Percentiles rank a stretch among this genome's conserved stretches.
Conservation (phyloP, 1,284 basidiomycete species). For the Entoloma clypeatum region DNA sequence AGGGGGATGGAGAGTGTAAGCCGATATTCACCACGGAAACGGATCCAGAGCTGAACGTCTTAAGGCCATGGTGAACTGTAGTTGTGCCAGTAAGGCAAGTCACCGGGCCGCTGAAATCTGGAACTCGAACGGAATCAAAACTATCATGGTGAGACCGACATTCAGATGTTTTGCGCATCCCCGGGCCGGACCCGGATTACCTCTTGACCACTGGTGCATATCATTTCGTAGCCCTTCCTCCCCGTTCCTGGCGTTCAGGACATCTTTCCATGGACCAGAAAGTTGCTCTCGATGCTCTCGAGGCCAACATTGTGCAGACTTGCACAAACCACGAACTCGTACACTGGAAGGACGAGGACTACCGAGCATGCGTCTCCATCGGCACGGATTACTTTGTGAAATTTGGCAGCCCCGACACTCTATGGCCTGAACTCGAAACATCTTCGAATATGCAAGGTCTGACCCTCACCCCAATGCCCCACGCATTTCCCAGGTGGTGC, state of each 20-base stretch:
- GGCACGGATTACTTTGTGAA: conserved; percentile 10
- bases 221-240: conserved; percentile 5
- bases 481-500: conserved; percentile 19
- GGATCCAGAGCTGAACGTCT: too few species aligned
- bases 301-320: conserved; percentile 4
- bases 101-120: too few species aligned
- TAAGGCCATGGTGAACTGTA: too few species aligned
- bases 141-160: too few species aligned
- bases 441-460: conserved; percentile 14
- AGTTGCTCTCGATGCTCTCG: conserved; percentile 4
- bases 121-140: too few species aligned
- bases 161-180: too few species aligned
- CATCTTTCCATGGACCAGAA: conserved; percentile 6
- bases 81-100: too few species aligned
- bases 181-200: too few species aligned
- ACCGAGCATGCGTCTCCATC: conserved; percentile 6
- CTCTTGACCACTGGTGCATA: conserved; percentile 1
- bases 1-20: too few species aligned
- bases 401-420: conserved; percentile 8
- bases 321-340: conserved; percentile 7
- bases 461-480: conserved; percentile 14
- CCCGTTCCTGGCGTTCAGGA: conserved; percentile 6
- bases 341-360: conserved; percentile 4
- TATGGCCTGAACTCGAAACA: too few species aligned
- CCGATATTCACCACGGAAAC: too few species aligned